Conservation (phyloP, 2,329 filamentous ascomycete species). For the Aureobasidium sp. region DNA sequence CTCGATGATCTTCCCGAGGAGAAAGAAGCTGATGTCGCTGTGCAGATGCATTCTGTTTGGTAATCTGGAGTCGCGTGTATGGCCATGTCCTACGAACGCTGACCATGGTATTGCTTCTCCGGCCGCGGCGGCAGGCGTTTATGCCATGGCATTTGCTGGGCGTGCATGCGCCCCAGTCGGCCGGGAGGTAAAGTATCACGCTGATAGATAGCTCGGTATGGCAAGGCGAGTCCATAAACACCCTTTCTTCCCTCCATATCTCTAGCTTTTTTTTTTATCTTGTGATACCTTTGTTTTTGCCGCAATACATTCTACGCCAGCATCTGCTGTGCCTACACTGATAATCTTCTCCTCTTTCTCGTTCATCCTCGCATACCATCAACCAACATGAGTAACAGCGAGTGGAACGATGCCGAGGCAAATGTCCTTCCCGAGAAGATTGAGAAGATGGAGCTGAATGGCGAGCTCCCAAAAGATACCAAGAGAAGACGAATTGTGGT, state of each 20-base stretch:
- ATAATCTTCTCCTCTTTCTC: not conserved
- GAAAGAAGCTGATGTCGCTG: slow-evolving; percentile 7
- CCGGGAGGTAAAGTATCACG: not conserved
- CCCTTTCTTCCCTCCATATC: not conserved
- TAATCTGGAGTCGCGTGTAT: slow-evolving; percentile 3
- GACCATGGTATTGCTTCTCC: slow-evolving; percentile 8
- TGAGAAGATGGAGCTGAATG: slow-evolving; percentile 25
- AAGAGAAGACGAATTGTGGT: slow-evolving; percentile 64
- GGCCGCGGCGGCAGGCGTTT: slow-evolving; percentile 9
- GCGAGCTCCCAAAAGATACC: slow-evolving; percentile 26
- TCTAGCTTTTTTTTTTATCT: not conserved
- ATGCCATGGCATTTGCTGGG: slow-evolving; percentile 13
- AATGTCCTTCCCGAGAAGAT: slow-evolving; percentile 38
- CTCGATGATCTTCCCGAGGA: slow-evolving; percentile 3
- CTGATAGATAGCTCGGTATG: slow-evolving; percentile 5
- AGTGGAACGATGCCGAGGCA: slow-evolving; percentile 39
- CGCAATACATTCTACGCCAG: not conserved
- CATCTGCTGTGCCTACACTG: slow-evolving; percentile 4
- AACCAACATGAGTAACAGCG: slow-evolving; percentile 32
- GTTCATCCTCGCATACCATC: not conserved
- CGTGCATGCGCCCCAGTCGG: not conserved
- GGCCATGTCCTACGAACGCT: not conserved
- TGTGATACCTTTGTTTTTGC: slow-evolving; percentile 3
- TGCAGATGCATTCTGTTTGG: slow-evolving; percentile 3
- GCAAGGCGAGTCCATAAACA: slow-evolving; percentile 6